phyloP scores from a whole-genome alignment of 352 stramenopile genomes.

The Phytopythium delawarense region DNA sequence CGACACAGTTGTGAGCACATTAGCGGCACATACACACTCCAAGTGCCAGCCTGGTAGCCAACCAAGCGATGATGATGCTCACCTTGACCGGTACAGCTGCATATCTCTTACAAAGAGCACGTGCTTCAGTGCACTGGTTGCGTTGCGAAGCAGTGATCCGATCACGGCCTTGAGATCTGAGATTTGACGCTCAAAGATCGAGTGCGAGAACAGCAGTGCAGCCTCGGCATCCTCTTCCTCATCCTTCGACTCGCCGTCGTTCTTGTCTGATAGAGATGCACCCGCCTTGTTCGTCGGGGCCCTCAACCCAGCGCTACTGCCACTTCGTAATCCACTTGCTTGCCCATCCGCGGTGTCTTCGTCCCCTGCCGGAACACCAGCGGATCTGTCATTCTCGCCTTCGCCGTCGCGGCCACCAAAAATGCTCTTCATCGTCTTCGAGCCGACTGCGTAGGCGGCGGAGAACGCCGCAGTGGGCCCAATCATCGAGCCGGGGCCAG shows the following conservation, averaged over 20 bases:
- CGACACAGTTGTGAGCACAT: slow-evolving; percentile 1
- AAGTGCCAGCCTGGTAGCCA: background rate
- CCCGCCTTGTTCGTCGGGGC: background rate
- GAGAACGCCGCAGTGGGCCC: slow-evolving; percentile 62
- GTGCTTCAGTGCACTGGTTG: slow-evolving; percentile 21
- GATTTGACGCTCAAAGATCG: slow-evolving; percentile 70
- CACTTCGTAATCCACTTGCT: background rate
- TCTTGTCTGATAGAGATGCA: background rate
- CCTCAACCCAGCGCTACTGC: background rate
- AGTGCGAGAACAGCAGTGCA: slow-evolving; percentile 53
- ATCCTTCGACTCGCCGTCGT: slow-evolving; percentile 7
- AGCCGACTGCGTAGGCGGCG: slow-evolving; percentile 69
- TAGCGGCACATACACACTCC: background rate
- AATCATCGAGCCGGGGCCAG: slow-evolving; percentile 65
- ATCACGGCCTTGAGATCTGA: slow-evolving; percentile 34
- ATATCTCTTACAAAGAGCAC: slow-evolving; percentile 22
- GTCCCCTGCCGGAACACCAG: background rate
- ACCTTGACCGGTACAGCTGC: slow-evolving; percentile 30
- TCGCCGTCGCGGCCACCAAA: slow-evolving; percentile 35
- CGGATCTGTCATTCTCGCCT: background rate
- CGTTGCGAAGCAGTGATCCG: slow-evolving; percentile 23
- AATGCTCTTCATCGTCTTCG: slow-evolving; percentile 66
- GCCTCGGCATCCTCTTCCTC: slow-evolving; percentile 39
- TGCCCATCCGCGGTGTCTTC: background rate
- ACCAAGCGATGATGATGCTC: slow-evolving; percentile 10